Base-by-base conservation (phyloP, 2,329 filamentous ascomycete species). In the Fusarium cyanostomum region DNA sequence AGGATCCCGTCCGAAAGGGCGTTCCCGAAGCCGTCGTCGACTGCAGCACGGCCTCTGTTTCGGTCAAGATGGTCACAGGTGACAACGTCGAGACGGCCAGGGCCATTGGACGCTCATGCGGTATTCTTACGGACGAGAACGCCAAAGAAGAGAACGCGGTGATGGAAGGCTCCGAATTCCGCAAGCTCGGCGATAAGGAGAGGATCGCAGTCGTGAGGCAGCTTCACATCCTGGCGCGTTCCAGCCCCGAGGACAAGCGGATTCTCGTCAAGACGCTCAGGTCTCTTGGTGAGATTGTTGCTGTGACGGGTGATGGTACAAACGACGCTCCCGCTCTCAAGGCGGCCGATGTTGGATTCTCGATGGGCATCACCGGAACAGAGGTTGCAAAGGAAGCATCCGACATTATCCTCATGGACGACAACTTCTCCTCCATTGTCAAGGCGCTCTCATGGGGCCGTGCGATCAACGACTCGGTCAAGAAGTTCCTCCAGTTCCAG, bases 201-300 rank as follows among this genome's bases (percentile, higher is more conserved):
- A 70, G 77, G 72, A 73, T 84, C 48, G 77, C 79, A 2, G 76
- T 86, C 18, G 85, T 89, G 35, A 86, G 85, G 7, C 84, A 87
- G 41, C 80, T 91, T 2, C 88, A 89, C 66, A 87, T 91, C 15
- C 81, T 91, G 39, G 89, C 89, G 26, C 82, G 88, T 45, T 90
- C 88, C 0, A 89, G 86, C 38, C 89, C 89, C 0, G 87, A 91
- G 62, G 89, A 91, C 65, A 91, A 91, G 75, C 79, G 86, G 12
- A 83, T 85, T 33, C 80, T 91, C 30, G 88, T 91, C 28, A 85
- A 84, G 67, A 80, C 84, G 35, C 78, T 91, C 1, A 87, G 88
- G 68, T 83, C 86, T 44, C 82, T 90, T 58, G 88, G 87, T 18
- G 85, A 89, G 72, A 88, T 85, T 5, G 87, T 89, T 26, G 87